Conservation (phyloP, 345 rosid genomes). For the Angophora floribunda region DNA sequence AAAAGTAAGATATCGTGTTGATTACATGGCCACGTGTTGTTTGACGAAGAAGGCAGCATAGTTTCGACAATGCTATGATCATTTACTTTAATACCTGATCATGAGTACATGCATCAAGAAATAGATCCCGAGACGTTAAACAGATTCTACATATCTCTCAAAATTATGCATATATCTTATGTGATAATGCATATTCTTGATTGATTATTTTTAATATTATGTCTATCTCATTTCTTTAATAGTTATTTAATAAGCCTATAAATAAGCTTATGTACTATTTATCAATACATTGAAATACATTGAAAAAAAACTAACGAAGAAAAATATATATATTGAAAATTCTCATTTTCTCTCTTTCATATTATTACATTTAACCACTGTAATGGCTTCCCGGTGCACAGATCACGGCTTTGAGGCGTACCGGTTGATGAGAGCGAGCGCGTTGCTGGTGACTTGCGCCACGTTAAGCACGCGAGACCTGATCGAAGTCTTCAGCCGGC, state of each 20-base stretch:
- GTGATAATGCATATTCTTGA: not conserved
- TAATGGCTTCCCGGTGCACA: not conserved
- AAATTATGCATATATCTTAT: no score
- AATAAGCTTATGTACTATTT: not conserved
- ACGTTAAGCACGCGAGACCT: slow-evolving; percentile 37
- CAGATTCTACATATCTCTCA: not conserved
- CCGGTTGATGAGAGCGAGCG: not conserved
- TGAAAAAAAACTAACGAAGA: no score
- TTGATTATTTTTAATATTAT: no score
- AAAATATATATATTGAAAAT: no score
- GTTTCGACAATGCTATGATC: not conserved
- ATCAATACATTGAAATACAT: no score
- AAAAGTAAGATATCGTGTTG: not conserved
- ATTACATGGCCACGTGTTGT: not conserved
- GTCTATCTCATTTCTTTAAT: no score
- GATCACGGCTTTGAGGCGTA: not conserved
- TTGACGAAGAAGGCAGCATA: not conserved
- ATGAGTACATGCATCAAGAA: not conserved
- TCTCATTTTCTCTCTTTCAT: no score
- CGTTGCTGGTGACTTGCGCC: slow-evolving; percentile 14
- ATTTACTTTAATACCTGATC: not conserved
- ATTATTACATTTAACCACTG: no score
- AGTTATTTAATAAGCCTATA: no score
- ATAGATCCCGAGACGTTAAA: not conserved
- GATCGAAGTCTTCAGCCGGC: slow-evolving; percentile 55